A percentile compares a stretch with the other conserved stretches of the same genome.
phyloP scores from a whole-genome alignment of 345 rosid genomes.

The Lagerstroemia speciosa region DNA sequence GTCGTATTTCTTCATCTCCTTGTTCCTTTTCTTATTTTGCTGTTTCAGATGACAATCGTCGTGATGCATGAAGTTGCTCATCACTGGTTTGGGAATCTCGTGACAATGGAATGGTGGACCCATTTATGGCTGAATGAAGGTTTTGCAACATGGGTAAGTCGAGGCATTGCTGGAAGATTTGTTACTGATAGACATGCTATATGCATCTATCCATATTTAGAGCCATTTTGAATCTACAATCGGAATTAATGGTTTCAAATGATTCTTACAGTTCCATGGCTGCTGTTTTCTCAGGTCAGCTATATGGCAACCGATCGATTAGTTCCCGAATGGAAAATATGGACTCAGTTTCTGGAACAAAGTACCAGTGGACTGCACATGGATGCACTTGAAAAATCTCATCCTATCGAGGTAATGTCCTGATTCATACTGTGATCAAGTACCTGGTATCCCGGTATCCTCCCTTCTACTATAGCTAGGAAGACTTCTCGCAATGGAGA shows the following conservation, averaged over 20 bases:
- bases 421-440: neutral
- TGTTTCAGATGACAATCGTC: slow-evolving; percentile 22
- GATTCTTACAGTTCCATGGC: neutral
- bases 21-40: neutral
- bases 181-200: neutral
- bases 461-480: neutral
- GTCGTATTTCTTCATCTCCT: neutral
- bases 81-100: slow-evolving; percentile 48
- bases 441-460: neutral
- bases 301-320: slow-evolving; percentile 24
- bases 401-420: slow-evolving; percentile 32
- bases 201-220: too few relatives aligned
- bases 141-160: slow-evolving; percentile 38
- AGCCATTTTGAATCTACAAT: too few relatives aligned
- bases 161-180: neutral
- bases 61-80: slow-evolving; percentile 40
- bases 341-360: slow-evolving; percentile 29
- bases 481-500: neutral
- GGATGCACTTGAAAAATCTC: slow-evolving; percentile 29
- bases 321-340: slow-evolving; percentile 41
- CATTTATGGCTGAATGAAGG: slow-evolving; percentile 30
- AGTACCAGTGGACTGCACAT: slow-evolving; percentile 16
- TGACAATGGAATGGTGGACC: slow-evolving; percentile 46
- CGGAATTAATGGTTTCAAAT: neutral
- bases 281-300: slow-evolving; percentile 26